phyloP scores from a whole-genome alignment of 768 basidiomycete species.

The Amanita jacksonii region DNA sequence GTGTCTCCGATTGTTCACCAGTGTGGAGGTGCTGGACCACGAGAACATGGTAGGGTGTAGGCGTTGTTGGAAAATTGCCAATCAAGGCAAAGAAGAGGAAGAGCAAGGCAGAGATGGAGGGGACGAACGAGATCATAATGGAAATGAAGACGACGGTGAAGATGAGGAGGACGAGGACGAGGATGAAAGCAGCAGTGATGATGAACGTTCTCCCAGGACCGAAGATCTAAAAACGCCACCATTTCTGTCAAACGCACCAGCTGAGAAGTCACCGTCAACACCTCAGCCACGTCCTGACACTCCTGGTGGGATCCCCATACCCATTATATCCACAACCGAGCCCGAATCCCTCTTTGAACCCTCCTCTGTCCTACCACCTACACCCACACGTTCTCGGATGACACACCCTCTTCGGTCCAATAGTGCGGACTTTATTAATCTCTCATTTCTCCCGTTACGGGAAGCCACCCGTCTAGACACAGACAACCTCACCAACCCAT shows the following conservation, averaged over 20 bases:
- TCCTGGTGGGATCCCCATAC: slow-evolving; percentile 39
- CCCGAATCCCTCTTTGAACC: slow-evolving; percentile 28
- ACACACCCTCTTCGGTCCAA: slow-evolving; percentile 12
- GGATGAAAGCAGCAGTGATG: background rate
- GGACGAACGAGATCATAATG: slow-evolving; percentile 17
- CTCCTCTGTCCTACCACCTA: slow-evolving; percentile 14
- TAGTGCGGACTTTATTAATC: slow-evolving; percentile 6
- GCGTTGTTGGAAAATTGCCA: slow-evolving; percentile 87
- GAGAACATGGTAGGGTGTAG: slow-evolving; percentile 93
- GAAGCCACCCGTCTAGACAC: background rate
- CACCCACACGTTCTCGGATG: slow-evolving; percentile 9
- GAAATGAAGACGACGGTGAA: slow-evolving; percentile 9
- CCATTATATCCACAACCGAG: slow-evolving; percentile 42
- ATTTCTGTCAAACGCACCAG: too few species aligned
- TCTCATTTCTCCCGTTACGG: slow-evolving; percentile 2
- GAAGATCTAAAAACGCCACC: too few species aligned
- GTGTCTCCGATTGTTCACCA: slow-evolving; percentile 78
- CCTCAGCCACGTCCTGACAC: slow-evolving; percentile 10
- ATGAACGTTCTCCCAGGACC: background rate
- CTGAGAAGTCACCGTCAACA: too few species aligned
- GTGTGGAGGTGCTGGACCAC: slow-evolving; percentile 88
- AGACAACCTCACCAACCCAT: background rate
- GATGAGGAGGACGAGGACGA: slow-evolving; percentile 8
- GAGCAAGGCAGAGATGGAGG: slow-evolving; percentile 24
- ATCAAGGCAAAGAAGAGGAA: slow-evolving; percentile 35